These are phyloP conservation scores for Trichoderma orchidacearum DNA, from an alignment of 495 filamentous ascomycete species.

Conservation along the genomic window DNA sequence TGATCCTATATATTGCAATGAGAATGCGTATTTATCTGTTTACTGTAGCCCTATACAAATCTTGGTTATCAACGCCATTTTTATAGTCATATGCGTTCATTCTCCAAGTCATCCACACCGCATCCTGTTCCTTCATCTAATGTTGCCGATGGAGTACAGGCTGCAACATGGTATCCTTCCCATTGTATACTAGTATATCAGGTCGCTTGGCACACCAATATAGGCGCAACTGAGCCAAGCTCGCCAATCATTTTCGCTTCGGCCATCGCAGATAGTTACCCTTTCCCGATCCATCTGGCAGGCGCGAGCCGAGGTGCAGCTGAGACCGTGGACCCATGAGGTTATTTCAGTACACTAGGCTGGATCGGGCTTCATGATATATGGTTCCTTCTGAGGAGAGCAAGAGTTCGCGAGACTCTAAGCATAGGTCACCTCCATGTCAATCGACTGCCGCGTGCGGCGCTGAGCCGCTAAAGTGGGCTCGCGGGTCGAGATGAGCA, in stretches of 20 bases:
- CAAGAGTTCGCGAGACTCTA: conserved; percentile 1
- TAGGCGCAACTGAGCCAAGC: neutral
- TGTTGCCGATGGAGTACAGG: too few species aligned
- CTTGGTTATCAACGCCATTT: too few species aligned
- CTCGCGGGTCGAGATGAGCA: too few species aligned
- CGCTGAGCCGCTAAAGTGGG: too few species aligned
- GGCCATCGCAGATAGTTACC: neutral
- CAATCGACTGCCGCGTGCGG: too few species aligned
- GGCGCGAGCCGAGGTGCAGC: neutral
- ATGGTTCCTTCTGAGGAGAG: neutral
- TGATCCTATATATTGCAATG: neutral
- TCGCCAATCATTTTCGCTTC: neutral
- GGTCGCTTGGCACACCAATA: too few species aligned
- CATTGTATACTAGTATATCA: neutral
- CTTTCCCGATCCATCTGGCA: neutral
- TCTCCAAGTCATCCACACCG: too few species aligned
- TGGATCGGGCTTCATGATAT: neutral
- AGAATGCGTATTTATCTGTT: neutral
- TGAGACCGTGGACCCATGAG: neutral
- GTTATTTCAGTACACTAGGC: neutral
- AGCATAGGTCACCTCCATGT: too few species aligned
- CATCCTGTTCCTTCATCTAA: too few species aligned
- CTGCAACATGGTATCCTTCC: neutral
- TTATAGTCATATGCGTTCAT: too few species aligned
- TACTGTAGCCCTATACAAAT: too few species aligned